Conservation (phyloP, 257 asterid species). For the Ilex asprella region DNA sequence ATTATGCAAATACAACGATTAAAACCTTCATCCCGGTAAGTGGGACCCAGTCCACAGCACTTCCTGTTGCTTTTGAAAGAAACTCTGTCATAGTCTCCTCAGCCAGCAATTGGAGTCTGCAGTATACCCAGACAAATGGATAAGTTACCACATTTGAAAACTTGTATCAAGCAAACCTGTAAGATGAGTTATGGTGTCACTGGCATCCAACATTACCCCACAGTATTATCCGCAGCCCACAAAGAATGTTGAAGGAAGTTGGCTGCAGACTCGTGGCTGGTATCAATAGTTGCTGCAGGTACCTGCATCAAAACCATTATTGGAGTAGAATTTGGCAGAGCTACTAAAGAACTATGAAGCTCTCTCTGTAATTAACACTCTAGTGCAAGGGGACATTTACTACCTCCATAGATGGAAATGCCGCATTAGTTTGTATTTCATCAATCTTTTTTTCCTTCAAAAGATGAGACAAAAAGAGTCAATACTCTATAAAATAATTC, state of each 20-base stretch:
- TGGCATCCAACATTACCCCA: conserved; percentile 14
- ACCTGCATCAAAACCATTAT: conserved; percentile 26
- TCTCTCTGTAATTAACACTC: no score
- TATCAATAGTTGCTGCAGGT: conserved; percentile 13
- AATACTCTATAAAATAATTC: no score
- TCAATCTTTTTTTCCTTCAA: no score
- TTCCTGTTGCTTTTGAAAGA: conserved; percentile 36
- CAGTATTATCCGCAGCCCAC: conserved; percentile 12
- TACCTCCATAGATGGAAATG: no score
- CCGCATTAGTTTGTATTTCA: no score
- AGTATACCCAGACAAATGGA: neutral
- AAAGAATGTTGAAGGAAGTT: conserved; percentile 20
- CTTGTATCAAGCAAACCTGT: neutral
- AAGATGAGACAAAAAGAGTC: no score
- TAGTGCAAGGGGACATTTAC: no score
- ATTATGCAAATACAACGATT: neutral
- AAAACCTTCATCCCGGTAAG: conserved; percentile 30
- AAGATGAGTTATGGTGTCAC: neutral
- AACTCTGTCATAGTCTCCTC: conserved; percentile 39
- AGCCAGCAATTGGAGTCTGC: conserved; percentile 34
- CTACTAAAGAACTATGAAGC: conserved; percentile 3
- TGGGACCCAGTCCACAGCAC: conserved; percentile 33
- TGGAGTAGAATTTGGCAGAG: neutral
- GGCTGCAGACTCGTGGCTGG: neutral
- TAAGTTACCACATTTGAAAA: neutral